Evolutionary conservation across 192 early-diverging fungal species (phyloP).

Genomic region (Coemansia sp.): DNA sequence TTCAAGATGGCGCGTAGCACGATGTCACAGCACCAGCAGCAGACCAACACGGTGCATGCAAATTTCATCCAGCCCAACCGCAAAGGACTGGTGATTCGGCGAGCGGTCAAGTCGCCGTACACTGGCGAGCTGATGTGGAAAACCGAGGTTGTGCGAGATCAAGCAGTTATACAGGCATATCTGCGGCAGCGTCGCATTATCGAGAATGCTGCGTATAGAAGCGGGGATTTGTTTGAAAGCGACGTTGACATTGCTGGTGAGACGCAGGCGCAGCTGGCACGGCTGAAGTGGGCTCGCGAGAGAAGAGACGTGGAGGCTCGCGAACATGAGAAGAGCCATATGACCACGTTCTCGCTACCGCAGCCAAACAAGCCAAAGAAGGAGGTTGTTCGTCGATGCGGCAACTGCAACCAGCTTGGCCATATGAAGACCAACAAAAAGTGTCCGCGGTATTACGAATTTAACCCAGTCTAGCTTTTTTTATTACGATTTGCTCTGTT

Average conservation of each 20-base stretch:
- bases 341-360: constrained; percentile 55
- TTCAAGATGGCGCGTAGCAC: constrained; percentile 20
- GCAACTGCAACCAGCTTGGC: constrained; percentile 78
- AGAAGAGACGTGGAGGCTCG: constrained; percentile 40
- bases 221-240: constrained; percentile 13
- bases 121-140: constrained; percentile 73
- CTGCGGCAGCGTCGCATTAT: constrained; percentile 80
- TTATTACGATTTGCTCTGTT: no score
- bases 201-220: constrained; percentile 56
- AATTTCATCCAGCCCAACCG: constrained; percentile 47
- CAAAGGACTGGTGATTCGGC: constrained; percentile 43
- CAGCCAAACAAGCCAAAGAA: constrained; percentile 64
- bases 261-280: constrained; percentile 63
- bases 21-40: constrained; percentile 9
- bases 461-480: constrained; percentile 35
- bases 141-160: constrained; percentile 79
- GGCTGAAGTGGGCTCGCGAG: constrained; percentile 67
- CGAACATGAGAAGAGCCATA: constrained; percentile 48
- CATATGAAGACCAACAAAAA: constrained; percentile 88
- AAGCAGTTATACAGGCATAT: constrained; percentile 86
- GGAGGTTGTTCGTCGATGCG: constrained; percentile 66
- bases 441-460: constrained; percentile 62
- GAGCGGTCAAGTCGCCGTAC: constrained; percentile 46
- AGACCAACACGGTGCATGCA: constrained; percentile 31
- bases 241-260: constrained; percentile 37